Evolutionary conservation across 129 eudicot species (phyloP), one percentile per base, ranked within the genome.

Genomic region (Sambucus nigra): DNA sequence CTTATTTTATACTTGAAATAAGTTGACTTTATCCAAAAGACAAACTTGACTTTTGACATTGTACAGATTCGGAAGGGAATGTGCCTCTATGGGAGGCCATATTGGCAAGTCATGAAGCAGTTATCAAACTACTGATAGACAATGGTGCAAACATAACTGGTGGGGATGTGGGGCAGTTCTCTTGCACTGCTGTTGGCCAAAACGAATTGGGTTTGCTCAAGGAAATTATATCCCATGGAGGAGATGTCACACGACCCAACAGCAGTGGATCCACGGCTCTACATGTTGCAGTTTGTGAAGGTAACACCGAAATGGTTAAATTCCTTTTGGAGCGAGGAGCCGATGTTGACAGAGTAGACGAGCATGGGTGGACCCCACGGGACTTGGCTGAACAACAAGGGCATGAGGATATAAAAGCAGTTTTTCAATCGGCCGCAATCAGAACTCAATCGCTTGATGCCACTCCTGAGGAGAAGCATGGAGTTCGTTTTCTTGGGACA

Each of bases 51-150:
- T 38, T 57, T 71, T 60, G 48, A 50, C 38, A n/a, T 14, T 44
- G 15, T 60, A 41, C 88, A 89, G 98, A 89, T 81, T 72, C 78
- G 55, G 88, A 89, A 71, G 98, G 98, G 44, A 86, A 61, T 56
- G 86, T 82, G 15, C 99, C 99, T 51, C 49, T 92, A 18, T 92
- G 95, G 99, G 99, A 92, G 57, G 87, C 99, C 62, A 80, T 92
- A 28, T 41, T 72, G 47, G 84, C 72, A 17, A 70, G 58, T 17
- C 96, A 86, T 56, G 78, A 75, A 23, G 47, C 57, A 20, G 80
- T 82, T 4, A 41, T 53, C 38, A 64, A 57, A 59, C 59, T 82
- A 39, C 58, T 92, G 26, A 54, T 49, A 15, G 87, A 82, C 9
- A 74, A 86, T 26, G 82, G 84, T 1, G 91, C 96, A 9, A 48